Evolutionary conservation across 495 filamentous ascomycete genomes (phyloP).

Genomic region (Elaphomyces granulatus): DNA sequence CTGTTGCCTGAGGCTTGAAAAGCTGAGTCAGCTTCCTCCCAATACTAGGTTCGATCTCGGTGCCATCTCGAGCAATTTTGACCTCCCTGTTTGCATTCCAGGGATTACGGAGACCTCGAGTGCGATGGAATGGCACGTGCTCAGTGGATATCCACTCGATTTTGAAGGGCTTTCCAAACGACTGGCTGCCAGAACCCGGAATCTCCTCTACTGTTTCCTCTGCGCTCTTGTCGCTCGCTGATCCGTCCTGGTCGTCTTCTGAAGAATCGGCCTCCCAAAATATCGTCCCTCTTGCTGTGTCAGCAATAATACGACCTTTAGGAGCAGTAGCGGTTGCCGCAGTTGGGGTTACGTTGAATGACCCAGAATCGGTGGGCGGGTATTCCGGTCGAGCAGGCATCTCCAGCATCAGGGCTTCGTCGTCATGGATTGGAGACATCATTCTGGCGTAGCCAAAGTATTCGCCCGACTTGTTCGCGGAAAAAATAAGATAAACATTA

Average conservation of each 20-base stretch:
- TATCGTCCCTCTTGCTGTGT: constrained; percentile 81
- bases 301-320: constrained; percentile 80
- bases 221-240: constrained; percentile 19
- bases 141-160: constrained; percentile 85
- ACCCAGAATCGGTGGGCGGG: constrained; percentile 40
- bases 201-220: constrained; percentile 29
- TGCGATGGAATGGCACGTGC: constrained; percentile 80
- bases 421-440: constrained; percentile 69
- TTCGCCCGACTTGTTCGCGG: constrained; percentile 94
- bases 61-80: constrained; percentile 92
- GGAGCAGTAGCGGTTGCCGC: constrained; percentile 68
- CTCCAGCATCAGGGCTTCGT: constrained; percentile 51
- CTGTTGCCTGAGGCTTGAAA: constrained; percentile 52
- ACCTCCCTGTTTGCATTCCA: constrained; percentile 96
- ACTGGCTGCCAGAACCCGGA: constrained; percentile 32
- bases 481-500: constrained; percentile 92
- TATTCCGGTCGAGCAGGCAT: constrained; percentile 33
- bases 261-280: constrained; percentile 86
- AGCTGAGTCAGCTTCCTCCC: constrained; percentile 64
- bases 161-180: constrained; percentile 86
- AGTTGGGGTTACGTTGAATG: constrained; percentile 53
- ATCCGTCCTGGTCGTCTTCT: constrained; percentile 25
- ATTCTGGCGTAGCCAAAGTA: constrained; percentile 95
- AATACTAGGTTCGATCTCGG: constrained; percentile 75
- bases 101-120: constrained; percentile 76